Evolutionary conservation across 805 yeast species (phyloP).

Genomic region (Candida maltosa): DNA sequence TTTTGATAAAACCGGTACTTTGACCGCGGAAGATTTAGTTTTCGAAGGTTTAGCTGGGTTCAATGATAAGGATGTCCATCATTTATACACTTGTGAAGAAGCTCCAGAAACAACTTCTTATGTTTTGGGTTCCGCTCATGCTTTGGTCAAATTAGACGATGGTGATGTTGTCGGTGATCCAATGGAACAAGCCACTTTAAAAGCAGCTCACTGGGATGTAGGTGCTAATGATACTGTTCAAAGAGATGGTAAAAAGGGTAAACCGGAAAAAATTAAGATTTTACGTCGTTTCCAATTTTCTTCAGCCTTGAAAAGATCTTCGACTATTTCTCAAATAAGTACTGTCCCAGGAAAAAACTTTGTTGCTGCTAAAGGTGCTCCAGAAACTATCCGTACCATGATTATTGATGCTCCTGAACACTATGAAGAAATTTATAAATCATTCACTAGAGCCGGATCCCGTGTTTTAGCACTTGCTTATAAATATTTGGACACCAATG

Average conservation of each 20-base stretch:
- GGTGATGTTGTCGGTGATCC: conserved; percentile 99
- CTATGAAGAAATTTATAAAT: conserved; percentile 83
- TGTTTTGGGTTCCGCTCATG: conserved; percentile 93
- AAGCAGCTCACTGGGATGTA: conserved; percentile 82
- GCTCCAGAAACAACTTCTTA: conserved; percentile 68
- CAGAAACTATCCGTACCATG: conserved; percentile 88
- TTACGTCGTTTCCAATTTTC: conserved; percentile 96
- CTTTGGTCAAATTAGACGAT: conserved; percentile 88
- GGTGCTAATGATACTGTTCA: conserved; percentile 71
- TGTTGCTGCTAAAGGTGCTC: conserved; percentile 96
- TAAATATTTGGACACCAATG: conserved; percentile 57
- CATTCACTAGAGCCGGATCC: conserved; percentile 91
- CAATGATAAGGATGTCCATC: conserved; percentile 47
- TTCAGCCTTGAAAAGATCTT: conserved; percentile 90
- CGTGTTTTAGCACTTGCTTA: conserved; percentile 95
- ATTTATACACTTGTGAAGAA: conserved; percentile 51
- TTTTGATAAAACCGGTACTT: conserved; percentile 96
- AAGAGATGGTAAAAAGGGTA: conserved; percentile 28
- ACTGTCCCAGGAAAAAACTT: conserved; percentile 49
- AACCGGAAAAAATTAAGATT: conserved; percentile 56
- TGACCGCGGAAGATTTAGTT: conserved; percentile 93
- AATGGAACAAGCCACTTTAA: conserved; percentile 95
- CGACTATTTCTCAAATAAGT: conserved; percentile 68
- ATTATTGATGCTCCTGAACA: conserved; percentile 64
- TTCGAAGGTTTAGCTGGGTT: conserved; percentile 96